Evolutionary conservation across 371 early-diverging fungal species (phyloP), one percentile per base, ranked within the genome.

Genomic region (Mucor circinelloides): DNA sequence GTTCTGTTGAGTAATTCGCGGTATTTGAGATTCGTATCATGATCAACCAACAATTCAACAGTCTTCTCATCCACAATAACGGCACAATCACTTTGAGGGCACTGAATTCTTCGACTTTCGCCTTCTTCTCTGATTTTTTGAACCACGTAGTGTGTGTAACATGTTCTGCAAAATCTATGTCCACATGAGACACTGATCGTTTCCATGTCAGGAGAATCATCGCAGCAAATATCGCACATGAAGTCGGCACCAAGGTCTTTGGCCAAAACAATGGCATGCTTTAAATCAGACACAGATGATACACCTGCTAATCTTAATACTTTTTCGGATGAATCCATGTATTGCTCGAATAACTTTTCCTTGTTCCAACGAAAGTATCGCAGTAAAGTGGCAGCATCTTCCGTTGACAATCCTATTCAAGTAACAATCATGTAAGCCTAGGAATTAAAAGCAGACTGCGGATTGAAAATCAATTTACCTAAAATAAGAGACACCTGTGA

Each of bases 281-380:
- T 54, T 54, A 54, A 48, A 59, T 64, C 55, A 25, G 59, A 38
- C 6, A 58, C 60, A 19, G 67, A 73, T 19, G 88, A 74, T 9
- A 98, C 88, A 6, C 99, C 97, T 2, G 95, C 94, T 23, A 81
- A 72, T 48, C 70, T 69, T 40, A 92, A 68, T 19, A 92, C 92
- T 21, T 85, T 82, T 15, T 89, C 91, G 0, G 93, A 85, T 36
- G 84, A 76, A 50, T 94, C 94, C 90, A 95, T 92, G 74, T 94
- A 95, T 42, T 85, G 80, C 73, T 98, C 98, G 55, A 97, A 86
- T 23, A 97, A 80, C 60, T 87, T 80, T 71, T 99, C 98, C 78
- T 95, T 95, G 79, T 96, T 95, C 97, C 97, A 97, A 67, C 87
- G 83, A 78, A 90, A 95, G 74, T 87, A 79, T 50, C 93, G 89